Conservation (phyloP, 2,329 filamentous ascomycete genomes). For the Phialophora tarda region DNA sequence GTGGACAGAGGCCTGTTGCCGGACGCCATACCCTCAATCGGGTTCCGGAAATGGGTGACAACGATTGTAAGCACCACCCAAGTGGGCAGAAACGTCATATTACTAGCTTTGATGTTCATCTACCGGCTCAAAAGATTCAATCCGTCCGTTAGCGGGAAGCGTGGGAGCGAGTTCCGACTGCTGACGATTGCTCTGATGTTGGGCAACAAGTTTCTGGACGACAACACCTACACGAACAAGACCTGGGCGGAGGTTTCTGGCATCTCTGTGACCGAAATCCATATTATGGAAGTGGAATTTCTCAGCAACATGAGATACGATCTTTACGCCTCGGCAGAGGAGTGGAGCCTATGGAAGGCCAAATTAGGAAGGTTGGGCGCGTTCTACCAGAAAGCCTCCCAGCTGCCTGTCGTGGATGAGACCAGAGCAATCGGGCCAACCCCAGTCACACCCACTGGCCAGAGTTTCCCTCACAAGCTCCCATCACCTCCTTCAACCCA, state of each 20-base stretch:
- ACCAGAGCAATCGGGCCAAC: constrained; percentile 32
- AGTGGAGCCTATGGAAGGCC: constrained; percentile 87
- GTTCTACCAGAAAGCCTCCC: constrained; percentile 76
- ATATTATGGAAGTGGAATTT: constrained; percentile 99
- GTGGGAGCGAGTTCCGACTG: constrained; percentile 89
- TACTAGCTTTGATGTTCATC: constrained; percentile 88
- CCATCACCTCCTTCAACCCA: constrained; percentile 39
- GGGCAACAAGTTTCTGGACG: constrained; percentile 97
- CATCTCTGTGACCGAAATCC: constrained; percentile 91
- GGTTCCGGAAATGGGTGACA: constrained; percentile 92
- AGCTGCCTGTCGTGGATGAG: constrained; percentile 44
- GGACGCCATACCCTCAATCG: constrained; percentile 75
- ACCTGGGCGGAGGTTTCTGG: constrained; percentile 98
- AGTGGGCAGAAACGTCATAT: constrained; percentile 92
- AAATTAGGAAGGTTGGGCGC: constrained; percentile 81
- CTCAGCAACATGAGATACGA: constrained; percentile 98
- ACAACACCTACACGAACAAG: constrained; percentile 99
- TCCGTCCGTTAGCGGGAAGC: constrained; percentile 84
- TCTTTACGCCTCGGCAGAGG: constrained; percentile 79
- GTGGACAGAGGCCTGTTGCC: constrained; percentile 63
- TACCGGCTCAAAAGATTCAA: constrained; percentile 92
- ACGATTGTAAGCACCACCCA: constrained; percentile 91
- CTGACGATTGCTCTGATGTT: constrained; percentile 96
- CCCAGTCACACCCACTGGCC: constrained; percentile 41
- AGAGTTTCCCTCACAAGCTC: constrained; percentile 45